Evolutionary conservation across 2,329 filamentous ascomycete species (phyloP), one percentile per base, ranked within the genome.

Genomic region (Pyrenochaeta sp.): DNA sequence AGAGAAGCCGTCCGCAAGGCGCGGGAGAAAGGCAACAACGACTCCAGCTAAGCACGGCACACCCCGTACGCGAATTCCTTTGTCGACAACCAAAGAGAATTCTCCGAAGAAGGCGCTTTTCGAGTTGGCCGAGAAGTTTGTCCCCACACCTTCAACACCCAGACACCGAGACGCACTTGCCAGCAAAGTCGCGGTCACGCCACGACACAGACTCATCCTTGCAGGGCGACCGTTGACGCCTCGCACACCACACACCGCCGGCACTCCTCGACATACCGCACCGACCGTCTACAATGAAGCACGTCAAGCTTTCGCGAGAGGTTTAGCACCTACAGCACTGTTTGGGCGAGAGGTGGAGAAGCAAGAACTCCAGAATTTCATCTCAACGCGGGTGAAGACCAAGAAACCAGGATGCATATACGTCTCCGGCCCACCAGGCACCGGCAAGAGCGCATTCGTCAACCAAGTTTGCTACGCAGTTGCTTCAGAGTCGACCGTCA

Each of bases 401-500:
- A 81, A 80, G 10, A 85, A 83, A 2, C 87, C 88, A 47, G 92
- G 93, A 47, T 98, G 94, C 71, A 84, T 97, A 45, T 99, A 99
- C 72, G 89, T 99, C 63, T 97, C 93, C 65, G 95, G 95, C 0
- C 95, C 95, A 3, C 95, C 95, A 2, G 95, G 95, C 10, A 99
- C 95, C 0, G 95, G 95, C 49, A 99, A 99, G 79, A 98, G 93
- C 74, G 95, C 95, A 27, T 89, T 98, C 81, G 87, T 98, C 57
- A 88, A 88, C 58, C 89, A 96, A 71, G 85, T 96, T 45, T 90
- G 90, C 42, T 79, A 85, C 42, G 81, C 86, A 37, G 77, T 89
- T 43, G 78, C 79, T 30, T 78, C 82, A 14, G 75, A 79, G 1
- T 67, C 75, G 11, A 75, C 75, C 3, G 80, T 95, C 47, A 87